Evolutionary conservation across 352 stramenopile species (phyloP), one percentile per base, ranked within the genome.

Genomic region (Pythium graminicola): DNA sequence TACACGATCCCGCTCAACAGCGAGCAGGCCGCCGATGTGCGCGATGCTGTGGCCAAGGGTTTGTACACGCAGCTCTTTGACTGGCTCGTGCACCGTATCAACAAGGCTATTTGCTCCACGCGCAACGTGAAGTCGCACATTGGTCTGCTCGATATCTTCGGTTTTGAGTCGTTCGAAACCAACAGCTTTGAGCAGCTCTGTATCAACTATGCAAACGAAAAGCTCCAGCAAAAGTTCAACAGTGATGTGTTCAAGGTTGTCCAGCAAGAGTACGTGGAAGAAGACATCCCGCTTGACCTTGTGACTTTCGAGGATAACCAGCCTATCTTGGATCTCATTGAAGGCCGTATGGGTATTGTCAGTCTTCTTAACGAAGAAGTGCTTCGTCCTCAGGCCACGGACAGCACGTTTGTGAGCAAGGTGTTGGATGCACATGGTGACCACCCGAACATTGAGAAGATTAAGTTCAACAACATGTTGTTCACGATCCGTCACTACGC

Each of bases 41-140:
- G 69, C 28, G 76, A 95, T 56, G 90, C 85, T 57, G 85, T 95
- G 49, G 86, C 84, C 46, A 81, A 84, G 32, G 87, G 73, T 31
- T 64, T 94, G 41, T 96, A 96, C 76, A 80, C 90, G 49, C 90
- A 93, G 45, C 85, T 96, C 41, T 96, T 96, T 55, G 81, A 87
- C 64, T 94, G 81, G 81, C 82, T 96, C 54, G 82, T 96, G 31
- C 65, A 62, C 33, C 80, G 80, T 33, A 86, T 92, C 64, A 96
- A 96, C 78, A 72, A 62, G 66, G 90, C 82, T 43, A 83, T 93
- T 51, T 80, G 73, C 63, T 76, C 72, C 53, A 64, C 73, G 49
- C 67, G 63, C 8, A 53, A 75, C 35, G 81, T 91, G 31, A 74
- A 61, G 49, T 91, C 85, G 61, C 86, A 70, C 60, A 91, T 95